Conservation (phyloP, 768 basidiomycete genomes). For the Rubroboletus satanas region DNA sequence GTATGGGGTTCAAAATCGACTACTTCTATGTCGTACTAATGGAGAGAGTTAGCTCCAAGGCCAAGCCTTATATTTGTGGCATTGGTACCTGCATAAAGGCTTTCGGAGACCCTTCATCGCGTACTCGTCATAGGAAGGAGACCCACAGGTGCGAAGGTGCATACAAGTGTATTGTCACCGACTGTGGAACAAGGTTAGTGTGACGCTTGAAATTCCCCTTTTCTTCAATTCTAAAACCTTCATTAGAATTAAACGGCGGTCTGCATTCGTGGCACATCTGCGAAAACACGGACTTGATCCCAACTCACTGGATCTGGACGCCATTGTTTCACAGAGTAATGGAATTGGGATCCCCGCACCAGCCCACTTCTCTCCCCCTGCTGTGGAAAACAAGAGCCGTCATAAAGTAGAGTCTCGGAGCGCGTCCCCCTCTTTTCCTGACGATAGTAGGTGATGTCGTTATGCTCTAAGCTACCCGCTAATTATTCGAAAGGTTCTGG, state of each 20-base stretch:
- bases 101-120: constrained; percentile 71
- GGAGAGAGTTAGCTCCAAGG: constrained; percentile 39
- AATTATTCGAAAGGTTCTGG: constrained; percentile 13
- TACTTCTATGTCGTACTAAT: constrained; percentile 8
- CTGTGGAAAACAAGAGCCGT: background rate
- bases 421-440: constrained; percentile 3
- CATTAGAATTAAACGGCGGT: constrained; percentile 60
- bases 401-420: constrained; percentile 3
- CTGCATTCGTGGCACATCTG: constrained; percentile 54
- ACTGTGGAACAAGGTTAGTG: constrained; percentile 48
- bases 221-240: background rate
- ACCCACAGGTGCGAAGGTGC: constrained; percentile 43
- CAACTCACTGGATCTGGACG: constrained; percentile 12
- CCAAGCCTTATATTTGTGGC: constrained; percentile 51
- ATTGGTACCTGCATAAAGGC: constrained; percentile 42
- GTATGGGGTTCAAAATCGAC: constrained; percentile 38
- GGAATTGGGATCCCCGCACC: constrained; percentile 11
- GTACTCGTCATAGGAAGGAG: constrained; percentile 62
- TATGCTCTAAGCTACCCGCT: background rate
- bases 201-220: background rate
- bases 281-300: constrained; percentile 43
- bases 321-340: constrained; percentile 22
- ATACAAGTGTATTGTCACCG: constrained; percentile 42
- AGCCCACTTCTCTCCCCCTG: constrained; percentile 3
- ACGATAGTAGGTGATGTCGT: constrained; percentile 13